Evolutionary conservation across 2,329 filamentous ascomycete genomes (phyloP).

Genomic region (Alternaria ventricosa): DNA sequence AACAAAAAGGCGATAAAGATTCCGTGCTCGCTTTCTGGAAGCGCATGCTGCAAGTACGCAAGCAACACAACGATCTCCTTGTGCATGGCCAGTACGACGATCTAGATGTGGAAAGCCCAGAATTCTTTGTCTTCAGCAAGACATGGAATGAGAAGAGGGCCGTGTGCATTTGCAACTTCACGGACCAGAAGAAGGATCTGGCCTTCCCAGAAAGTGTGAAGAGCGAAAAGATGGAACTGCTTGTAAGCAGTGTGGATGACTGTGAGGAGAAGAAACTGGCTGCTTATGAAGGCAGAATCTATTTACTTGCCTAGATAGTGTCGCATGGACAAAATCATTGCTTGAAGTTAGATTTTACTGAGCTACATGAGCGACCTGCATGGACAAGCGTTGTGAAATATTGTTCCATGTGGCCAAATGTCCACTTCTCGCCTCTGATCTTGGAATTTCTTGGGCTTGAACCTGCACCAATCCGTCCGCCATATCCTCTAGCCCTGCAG

Average conservation of each 20-base stretch:
- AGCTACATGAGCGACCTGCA: conserved; percentile 16
- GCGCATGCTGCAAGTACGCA: conserved; percentile 60
- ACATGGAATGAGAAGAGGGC: conserved; percentile 38
- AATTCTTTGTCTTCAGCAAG: conserved; percentile 62
- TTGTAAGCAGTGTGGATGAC: conserved; percentile 30
- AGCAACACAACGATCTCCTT: conserved; percentile 64
- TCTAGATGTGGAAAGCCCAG: conserved; percentile 58
- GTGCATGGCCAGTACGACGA: conserved; percentile 66
- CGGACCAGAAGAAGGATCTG: conserved; percentile 39
- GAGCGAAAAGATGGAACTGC: conserved; percentile 37
- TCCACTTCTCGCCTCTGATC: conserved; percentile 20
- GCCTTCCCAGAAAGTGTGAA: conserved; percentile 39
- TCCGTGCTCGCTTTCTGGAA: conserved; percentile 69
- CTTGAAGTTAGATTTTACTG: not conserved
- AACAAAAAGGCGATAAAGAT: conserved; percentile 53
- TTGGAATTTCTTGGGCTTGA: conserved; percentile 15
- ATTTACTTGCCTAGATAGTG: conserved; percentile 21
- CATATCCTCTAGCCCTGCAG: conserved; percentile 30
- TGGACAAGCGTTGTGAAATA: conserved; percentile 41
- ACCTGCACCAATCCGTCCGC: conserved; percentile 17
- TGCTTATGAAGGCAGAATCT: conserved; percentile 41
- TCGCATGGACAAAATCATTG: not conserved
- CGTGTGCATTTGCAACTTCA: conserved; percentile 46
- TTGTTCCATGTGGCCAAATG: conserved; percentile 43
- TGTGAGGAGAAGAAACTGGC: conserved; percentile 24